Evolutionary conservation across 2,329 filamentous ascomycete species (phyloP), one percentile per base, ranked within the genome.

Genomic region (Colletotrichum coccodes): DNA sequence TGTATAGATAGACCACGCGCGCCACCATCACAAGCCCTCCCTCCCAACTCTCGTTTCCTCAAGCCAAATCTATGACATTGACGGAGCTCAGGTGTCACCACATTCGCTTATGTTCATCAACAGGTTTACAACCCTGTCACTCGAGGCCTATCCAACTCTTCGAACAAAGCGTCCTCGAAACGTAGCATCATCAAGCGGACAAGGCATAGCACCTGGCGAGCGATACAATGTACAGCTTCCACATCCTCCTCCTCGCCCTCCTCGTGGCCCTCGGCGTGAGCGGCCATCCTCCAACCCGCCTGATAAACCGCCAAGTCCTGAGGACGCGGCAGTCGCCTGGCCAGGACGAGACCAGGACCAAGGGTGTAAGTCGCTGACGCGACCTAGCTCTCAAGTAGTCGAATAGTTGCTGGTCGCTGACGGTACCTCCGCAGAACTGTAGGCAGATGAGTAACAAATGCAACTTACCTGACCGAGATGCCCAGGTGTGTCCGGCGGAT

Each of bases 381-480:
- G 11, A 21, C 42, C 14, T n/a, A 6, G 38, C 21, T 2, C 8
- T 9, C n/a, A 28, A 21, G n/a, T n/a, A 28, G n/a, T 4, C 2
- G n/a, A 3, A 11, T 6, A 14, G 21, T 11, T 6, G 16, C 3
- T 11, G 6, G 8, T 23, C 12, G 18, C 40, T 60, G 47, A 64
- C 16, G 18, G 16, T n/a, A 9, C 5, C 11, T 12, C 30, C 26
- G 3, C 28, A 68, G 65, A 68, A 26, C 30, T 68, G 65, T 40
- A 65, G 49, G 18, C 65, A 68, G 36, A 68, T 56, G 65, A 68
- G 47, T 42, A 68, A 68, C 61, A 68, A 68, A 38, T 68, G 65
- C 49, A 64, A 60, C 34, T 36, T 68, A 23, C 40, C 47, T 4
- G 38, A 49, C 42, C 61, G 54, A 21, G 49, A 68, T 28, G 61